Percentiles rank a stretch among this genome's conserved stretches.
Evolutionary conservation across 176 grass and related monocot species (phyloP).

Genomic region (Dactylis glomerata): DNA sequence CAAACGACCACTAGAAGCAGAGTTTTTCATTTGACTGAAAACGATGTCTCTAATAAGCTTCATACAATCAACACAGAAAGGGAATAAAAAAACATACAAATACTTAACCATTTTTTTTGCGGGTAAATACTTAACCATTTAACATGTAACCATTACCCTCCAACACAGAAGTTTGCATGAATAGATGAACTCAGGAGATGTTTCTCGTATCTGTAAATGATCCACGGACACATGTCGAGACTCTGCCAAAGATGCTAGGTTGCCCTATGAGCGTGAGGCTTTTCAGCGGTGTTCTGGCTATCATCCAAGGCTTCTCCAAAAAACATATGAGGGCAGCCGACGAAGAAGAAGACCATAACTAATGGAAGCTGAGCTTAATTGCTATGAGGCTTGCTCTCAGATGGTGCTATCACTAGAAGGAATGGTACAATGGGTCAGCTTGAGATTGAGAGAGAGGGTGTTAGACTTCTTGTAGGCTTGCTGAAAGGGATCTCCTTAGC

Average conservation of each 20-base stretch:
- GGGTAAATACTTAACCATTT: no score
- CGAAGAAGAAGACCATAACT: slow-evolving; percentile 10
- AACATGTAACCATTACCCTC: not conserved
- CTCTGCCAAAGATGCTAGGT: slow-evolving; percentile 46
- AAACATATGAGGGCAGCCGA: not conserved
- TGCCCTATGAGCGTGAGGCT: slow-evolving; percentile 37
- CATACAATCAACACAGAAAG: not conserved
- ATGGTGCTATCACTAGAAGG: not conserved
- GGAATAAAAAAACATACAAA: not conserved
- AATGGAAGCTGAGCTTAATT: not conserved
- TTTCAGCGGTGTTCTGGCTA: not conserved
- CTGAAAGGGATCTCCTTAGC: slow-evolving; percentile 35
- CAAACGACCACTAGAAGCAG: no score
- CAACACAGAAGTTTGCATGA: not conserved
- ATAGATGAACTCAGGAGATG: slow-evolving; percentile 8
- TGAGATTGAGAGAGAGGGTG: not conserved
- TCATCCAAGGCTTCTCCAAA: slow-evolving; percentile 19
- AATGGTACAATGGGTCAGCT: slow-evolving; percentile 17
- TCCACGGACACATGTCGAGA: slow-evolving; percentile 15
- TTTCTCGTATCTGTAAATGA: not conserved
- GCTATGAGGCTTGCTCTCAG: not conserved
- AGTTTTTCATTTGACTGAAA: no score
- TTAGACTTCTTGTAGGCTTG: slow-evolving; percentile 47
- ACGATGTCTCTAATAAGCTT: no score
- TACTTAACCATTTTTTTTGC: no score